phyloP scores from a whole-genome alignment of 257 asterid genomes.

The Thymus quinquecostatus region DNA sequence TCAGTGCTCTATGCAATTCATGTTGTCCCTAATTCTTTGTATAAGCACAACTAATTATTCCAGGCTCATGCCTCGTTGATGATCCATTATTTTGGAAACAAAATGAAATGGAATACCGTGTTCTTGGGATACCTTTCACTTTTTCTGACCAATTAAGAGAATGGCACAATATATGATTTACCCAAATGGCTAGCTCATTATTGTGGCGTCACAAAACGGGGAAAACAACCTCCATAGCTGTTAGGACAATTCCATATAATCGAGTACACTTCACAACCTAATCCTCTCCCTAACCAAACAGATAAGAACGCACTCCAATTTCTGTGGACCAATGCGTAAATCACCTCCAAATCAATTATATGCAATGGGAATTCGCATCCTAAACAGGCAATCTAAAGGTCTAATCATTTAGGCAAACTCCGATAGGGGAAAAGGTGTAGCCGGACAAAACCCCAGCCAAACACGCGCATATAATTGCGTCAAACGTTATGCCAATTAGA shows the following conservation, averaged over 20 bases:
- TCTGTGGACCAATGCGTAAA: background rate
- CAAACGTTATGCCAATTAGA: background rate
- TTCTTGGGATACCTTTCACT: background rate
- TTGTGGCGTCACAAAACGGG: background rate
- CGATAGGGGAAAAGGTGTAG: background rate
- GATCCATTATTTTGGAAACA: constrained; percentile 10
- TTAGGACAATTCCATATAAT: background rate
- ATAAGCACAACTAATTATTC: constrained; percentile 1
- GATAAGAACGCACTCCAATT: background rate
- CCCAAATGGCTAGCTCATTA: constrained; percentile 10
- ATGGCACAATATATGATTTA: background rate
- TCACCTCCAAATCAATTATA: background rate
- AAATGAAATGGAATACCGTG: background rate
- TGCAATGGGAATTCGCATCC: background rate
- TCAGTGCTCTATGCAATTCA: background rate
- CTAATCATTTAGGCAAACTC: constrained; percentile 7
- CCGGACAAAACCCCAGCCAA: constrained; percentile 8
- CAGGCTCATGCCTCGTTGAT: background rate
- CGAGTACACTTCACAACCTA: constrained; percentile 7
- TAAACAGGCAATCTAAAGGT: background rate
- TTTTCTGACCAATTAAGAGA: background rate
- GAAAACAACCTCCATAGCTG: background rate
- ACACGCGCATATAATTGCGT: background rate
- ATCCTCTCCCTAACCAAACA: constrained; percentile 1
- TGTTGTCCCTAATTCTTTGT: background rate